Conservation (phyloP, 163 green algal species). For the Coccomyxa subellipsoidea region DNA sequence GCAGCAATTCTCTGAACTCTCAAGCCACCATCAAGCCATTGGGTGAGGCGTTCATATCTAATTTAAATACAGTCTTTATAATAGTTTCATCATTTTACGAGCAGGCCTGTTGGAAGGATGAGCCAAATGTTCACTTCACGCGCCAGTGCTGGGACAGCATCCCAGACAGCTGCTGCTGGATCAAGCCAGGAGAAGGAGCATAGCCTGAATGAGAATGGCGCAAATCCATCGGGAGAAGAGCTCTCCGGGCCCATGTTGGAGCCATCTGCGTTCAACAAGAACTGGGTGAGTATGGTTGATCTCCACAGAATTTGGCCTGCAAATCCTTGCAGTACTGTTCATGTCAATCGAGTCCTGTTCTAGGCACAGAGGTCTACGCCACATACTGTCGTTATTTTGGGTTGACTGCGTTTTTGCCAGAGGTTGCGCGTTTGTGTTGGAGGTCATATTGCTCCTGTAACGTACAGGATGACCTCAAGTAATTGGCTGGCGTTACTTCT, state of each 20-base stretch:
- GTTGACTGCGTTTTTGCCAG: background rate
- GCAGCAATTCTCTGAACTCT: too few relatives aligned
- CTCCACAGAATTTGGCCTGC: background rate
- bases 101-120: background rate
- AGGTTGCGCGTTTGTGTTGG: background rate
- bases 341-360: background rate
- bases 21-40: too few relatives aligned
- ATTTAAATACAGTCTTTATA: too few relatives aligned
- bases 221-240: background rate
- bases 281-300: background rate
- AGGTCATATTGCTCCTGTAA: too few relatives aligned
- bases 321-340: background rate
- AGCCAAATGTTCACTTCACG: background rate
- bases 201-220: background rate
- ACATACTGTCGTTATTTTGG: background rate
- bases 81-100: too few relatives aligned
- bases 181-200: background rate
- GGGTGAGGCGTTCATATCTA: too few relatives aligned
- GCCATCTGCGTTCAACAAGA: slow-evolving; percentile 5
- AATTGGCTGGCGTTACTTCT: background rate
- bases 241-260: background rate
- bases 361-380: background rate
- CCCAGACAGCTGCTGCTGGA: background rate
- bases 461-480: background rate
- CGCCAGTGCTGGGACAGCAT: background rate